Base-by-base conservation (phyloP, 75 land plant genomes). In the Picea glauca region DNA sequence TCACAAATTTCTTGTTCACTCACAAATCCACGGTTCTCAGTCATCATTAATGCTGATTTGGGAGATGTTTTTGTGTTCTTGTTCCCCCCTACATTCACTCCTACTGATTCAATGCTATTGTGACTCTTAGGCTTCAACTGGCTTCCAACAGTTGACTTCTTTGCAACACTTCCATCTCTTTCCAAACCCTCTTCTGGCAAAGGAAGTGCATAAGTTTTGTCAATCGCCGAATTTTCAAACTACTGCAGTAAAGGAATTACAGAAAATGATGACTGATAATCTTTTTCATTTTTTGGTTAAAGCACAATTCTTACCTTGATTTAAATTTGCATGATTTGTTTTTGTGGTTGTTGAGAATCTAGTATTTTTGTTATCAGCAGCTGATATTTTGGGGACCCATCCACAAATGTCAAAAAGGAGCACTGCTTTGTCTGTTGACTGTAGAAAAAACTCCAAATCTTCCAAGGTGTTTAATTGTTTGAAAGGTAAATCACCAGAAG, bases 391-490 rank as follows among this genome's bases (percentile, higher is more conserved):
- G 1, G 84, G 64, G 17, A 90, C 75, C 91, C 91, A 93, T 73
- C 91, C 93, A 81, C 96, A 93, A 72, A 81, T 81, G 61, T 93
- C 96, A 60, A 85, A 63, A 30, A 93, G 88, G 75, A 93, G 73
- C n/a, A 93, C 74, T 32, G 90, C 83, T 70, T 81, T 89, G 33
- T 93, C 96, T 78, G 93, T 93, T 74, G 93, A 93, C n/a, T 81
- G 77, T 9, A 86, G n/a, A 60, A 93, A 91, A 13, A 30, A 30
- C 26, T 83, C 75, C 67, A 93, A 67, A 4, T 82, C 91, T 26
- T 89, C 85, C 15, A 38, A 76, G 38, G 82, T 84, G 5, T 66
- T 26, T 4, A 93, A 57, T 9, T 56, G 63, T 60, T 81, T 86
- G 2, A 93, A 74, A 9, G 93, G 96, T 23, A 85, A 73, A 63